Evolutionary conservation across 331 rosid species (phyloP).

Genomic region (Malus hybrid): DNA sequence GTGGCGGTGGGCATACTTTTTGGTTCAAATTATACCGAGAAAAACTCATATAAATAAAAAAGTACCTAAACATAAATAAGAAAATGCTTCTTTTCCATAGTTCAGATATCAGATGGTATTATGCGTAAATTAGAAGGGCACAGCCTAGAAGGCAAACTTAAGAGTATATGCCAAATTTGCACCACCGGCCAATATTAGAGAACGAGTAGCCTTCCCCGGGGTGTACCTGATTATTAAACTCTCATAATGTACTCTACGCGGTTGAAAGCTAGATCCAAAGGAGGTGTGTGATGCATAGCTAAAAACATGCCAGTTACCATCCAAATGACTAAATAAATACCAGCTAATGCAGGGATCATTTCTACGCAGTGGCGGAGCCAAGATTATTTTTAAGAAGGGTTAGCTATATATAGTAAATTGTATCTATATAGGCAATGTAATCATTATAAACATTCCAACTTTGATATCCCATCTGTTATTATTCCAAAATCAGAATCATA

Average conservation of each 20-base stretch:
- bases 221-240: background rate
- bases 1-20: background rate
- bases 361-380: background rate
- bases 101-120: background rate
- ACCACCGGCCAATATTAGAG: background rate
- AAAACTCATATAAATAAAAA: too few species aligned
- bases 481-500: background rate
- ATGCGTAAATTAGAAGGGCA: background rate
- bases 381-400: too few species aligned
- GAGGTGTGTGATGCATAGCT: background rate
- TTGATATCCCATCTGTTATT: background rate
- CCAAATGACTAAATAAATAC: background rate
- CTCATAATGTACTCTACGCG: background rate
- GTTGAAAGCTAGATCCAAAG: background rate
- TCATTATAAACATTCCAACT: background rate
- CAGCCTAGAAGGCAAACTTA: background rate
- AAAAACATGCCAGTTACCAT: background rate
- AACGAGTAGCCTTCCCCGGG: background rate
- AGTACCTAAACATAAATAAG: background rate
- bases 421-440: background rate
- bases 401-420: background rate
- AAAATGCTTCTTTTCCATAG: background rate
- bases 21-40: background rate
- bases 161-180: background rate
- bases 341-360: background rate